Evolutionary conservation across 2,329 filamentous ascomycete species (phyloP).

Genomic region (Neopestalotiopsis rosae): DNA sequence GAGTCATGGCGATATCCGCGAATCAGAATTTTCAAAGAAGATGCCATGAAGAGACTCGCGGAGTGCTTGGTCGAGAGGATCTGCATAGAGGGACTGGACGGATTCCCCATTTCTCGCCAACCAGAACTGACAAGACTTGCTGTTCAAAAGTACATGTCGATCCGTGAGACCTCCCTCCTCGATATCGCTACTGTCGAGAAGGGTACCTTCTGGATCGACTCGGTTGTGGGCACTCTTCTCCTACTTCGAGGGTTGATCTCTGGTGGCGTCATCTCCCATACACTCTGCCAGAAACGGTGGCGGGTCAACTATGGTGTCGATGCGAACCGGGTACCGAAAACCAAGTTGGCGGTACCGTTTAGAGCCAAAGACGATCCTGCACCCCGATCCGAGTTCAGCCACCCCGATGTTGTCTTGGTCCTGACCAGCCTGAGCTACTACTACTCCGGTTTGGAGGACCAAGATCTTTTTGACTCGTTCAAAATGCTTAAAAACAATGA

Average conservation of each 20-base stretch:
- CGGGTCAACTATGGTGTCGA: constrained; percentile 66
- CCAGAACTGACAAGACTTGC: constrained; percentile 33
- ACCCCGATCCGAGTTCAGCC: constrained; percentile 63
- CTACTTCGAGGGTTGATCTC: constrained; percentile 63
- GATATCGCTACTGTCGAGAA: constrained; percentile 44
- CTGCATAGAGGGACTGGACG: constrained; percentile 45
- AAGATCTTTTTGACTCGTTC: constrained; percentile 55
- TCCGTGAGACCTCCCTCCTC: constrained; percentile 30
- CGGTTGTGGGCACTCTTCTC: constrained; percentile 43
- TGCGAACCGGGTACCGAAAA: constrained; percentile 44
- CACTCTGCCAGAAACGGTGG: constrained; percentile 64
- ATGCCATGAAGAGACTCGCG: constrained; percentile 38
- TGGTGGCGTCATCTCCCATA: constrained; percentile 57
- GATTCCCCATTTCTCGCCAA: constrained; percentile 48
- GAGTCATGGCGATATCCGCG: constrained; percentile 47
- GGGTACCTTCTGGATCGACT: constrained; percentile 41
- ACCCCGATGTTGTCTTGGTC: constrained; percentile 62
- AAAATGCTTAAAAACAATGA: constrained; percentile 54
- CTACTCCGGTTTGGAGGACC: constrained; percentile 56
- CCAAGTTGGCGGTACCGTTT: constrained; percentile 62
- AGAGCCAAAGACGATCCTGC: constrained; percentile 63
- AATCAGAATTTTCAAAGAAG: constrained; percentile 49
- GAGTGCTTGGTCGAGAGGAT: constrained; percentile 43
- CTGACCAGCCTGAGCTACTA: constrained; percentile 64
- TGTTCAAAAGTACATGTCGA: constrained; percentile 51